These are phyloP conservation scores for Pisolithus marmoratus DNA, from an alignment of 768 basidiomycete genomes.

Conservation along the genomic window DNA sequence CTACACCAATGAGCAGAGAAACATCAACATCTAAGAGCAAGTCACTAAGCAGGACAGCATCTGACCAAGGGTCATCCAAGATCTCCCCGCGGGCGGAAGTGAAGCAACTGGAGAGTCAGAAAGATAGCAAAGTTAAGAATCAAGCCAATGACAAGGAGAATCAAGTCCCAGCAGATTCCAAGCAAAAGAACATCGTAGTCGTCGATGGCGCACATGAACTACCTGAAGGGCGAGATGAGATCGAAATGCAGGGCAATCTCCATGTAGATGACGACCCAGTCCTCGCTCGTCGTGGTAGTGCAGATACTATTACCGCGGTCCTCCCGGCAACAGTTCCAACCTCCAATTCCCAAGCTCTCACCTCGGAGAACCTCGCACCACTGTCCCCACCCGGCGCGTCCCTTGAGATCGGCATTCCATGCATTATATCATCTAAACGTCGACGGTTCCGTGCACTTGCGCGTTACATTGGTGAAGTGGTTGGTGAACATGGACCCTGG, in stretches of 20 bases:
- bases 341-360: constrained; percentile 11
- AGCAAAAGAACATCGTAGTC: background rate
- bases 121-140: constrained; percentile 19
- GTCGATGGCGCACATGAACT: background rate
- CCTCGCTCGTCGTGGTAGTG: constrained; percentile 18
- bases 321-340: constrained; percentile 13
- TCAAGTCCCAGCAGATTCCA: background rate
- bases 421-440: constrained; percentile 80
- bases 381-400: constrained; percentile 48
- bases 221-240: background rate
- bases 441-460: constrained; percentile 84
- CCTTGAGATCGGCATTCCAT: constrained; percentile 83
- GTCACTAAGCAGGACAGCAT: constrained; percentile 8
- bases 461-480: constrained; percentile 82
- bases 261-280: constrained; percentile 10
- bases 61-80: background rate
- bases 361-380: constrained; percentile 20
- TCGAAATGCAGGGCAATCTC: constrained; percentile 9
- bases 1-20: constrained; percentile 15
- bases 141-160: constrained; percentile 36
- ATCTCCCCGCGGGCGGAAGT: background rate
- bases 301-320: constrained; percentile 24
- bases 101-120: constrained; percentile 13
- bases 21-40: constrained; percentile 3
- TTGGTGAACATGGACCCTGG: constrained; percentile 80